phyloP scores from a whole-genome alignment of 805 yeast species.

The Candida cerambycidarum region DNA sequence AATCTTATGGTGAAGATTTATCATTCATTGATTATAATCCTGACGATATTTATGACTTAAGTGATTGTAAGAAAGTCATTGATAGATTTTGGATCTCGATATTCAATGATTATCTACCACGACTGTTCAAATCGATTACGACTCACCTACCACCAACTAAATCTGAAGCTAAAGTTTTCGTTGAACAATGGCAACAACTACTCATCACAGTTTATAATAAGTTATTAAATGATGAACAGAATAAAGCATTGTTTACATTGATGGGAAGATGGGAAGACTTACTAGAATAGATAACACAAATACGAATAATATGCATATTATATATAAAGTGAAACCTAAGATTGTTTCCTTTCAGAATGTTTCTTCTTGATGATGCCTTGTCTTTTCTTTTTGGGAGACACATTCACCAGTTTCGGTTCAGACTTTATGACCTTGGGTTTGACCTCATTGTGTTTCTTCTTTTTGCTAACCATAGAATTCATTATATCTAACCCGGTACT shows the following conservation, averaged over 20 bases:
- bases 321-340: too few relatives aligned
- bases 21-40: conserved; percentile 47
- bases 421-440: background rate
- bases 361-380: conserved; percentile 8
- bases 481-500: background rate
- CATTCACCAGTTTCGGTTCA: background rate
- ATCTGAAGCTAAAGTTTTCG: conserved; percentile 18
- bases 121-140: background rate
- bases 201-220: conserved; percentile 43
- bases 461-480: background rate
- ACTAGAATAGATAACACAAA: too few relatives aligned
- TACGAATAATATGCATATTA: too few relatives aligned
- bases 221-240: conserved; percentile 26
- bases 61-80: conserved; percentile 44
- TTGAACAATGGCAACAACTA: conserved; percentile 52
- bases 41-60: conserved; percentile 30
- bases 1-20: conserved; percentile 58
- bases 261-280: conserved; percentile 32
- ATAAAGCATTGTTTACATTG: conserved; percentile 27
- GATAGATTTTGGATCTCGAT: conserved; percentile 55
- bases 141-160: conserved; percentile 25
- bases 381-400: conserved; percentile 5
- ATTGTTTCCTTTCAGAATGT: too few relatives aligned
- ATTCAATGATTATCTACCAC: conserved; percentile 49
- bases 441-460: background rate